Evolutionary conservation across 2,329 filamentous ascomycete species (phyloP).

Genomic region (Fusarium subtropicale): DNA sequence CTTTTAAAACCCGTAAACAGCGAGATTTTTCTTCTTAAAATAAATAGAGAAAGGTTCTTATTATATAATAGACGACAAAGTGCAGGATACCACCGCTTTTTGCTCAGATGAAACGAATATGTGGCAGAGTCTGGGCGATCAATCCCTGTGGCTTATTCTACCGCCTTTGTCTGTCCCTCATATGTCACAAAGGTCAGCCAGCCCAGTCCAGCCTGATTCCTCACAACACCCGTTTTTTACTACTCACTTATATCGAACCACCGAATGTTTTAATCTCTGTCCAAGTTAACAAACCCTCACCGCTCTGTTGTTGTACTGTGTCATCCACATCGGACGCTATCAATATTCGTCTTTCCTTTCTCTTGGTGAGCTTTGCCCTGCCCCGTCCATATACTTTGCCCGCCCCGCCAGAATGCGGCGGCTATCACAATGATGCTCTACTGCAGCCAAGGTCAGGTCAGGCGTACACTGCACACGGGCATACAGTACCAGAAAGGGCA

Average conservation of each 20-base stretch:
- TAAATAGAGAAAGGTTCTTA: too few species aligned
- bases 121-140: slow-evolving; percentile 2
- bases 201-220: background rate
- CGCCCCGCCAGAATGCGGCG: slow-evolving; percentile 20
- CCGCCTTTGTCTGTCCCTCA: background rate
- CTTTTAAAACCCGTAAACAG: background rate
- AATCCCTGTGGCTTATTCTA: slow-evolving; percentile 21
- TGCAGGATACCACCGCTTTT: background rate
- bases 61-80: background rate
- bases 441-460: slow-evolving; percentile 36
- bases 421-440: slow-evolving; percentile 29
- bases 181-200: slow-evolving; percentile 8
- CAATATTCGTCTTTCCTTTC: slow-evolving; percentile 9
- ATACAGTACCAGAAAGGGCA: slow-evolving; percentile 19
- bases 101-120: background rate
- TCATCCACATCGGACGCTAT: slow-evolving; percentile 9
- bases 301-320: background rate
- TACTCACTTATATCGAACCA: background rate
- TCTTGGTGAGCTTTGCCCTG: slow-evolving; percentile 39
- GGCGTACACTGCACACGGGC: slow-evolving; percentile 32
- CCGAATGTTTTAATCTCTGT: background rate
- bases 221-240: background rate
- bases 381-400: slow-evolving; percentile 18
- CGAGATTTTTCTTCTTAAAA: too few species aligned
- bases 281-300: slow-evolving; percentile 1